These are phyloP conservation scores for Closterium sp. DNA, from an alignment of 139 green algal species.

Conservation along the genomic window DNA sequence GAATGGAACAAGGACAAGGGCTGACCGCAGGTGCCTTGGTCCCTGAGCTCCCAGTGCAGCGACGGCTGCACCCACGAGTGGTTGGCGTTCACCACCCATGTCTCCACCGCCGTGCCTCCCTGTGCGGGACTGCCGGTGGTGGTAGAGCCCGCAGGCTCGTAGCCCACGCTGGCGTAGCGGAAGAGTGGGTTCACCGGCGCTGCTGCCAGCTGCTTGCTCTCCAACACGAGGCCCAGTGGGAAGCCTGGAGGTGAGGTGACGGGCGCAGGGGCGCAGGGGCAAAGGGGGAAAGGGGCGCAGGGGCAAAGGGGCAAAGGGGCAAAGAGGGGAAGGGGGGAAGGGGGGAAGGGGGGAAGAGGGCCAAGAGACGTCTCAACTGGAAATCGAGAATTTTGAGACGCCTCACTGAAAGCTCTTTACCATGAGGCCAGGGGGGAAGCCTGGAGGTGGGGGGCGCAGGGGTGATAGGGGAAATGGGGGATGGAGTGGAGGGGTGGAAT, in stretches of 20 bases:
- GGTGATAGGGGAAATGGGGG: not conserved
- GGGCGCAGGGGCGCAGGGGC: not conserved
- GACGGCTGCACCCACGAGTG: not conserved
- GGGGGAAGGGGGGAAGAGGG: no score
- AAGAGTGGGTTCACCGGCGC: not conserved
- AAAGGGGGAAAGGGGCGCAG: not conserved
- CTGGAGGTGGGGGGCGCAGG: no score
- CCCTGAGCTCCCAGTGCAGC: not conserved
- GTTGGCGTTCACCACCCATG: not conserved
- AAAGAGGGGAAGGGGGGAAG: not conserved
- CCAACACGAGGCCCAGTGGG: not conserved
- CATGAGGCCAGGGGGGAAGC: no score
- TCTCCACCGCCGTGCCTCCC: not conserved
- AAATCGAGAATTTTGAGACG: no score
- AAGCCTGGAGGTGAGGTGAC: not conserved
- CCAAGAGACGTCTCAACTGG: no score
- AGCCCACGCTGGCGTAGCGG: not conserved
- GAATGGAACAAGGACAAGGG: no score
- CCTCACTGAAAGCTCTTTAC: no score
- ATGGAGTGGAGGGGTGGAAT: not conserved
- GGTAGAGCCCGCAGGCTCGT: not conserved
- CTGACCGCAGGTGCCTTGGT: not conserved
- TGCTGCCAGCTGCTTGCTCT: not conserved
- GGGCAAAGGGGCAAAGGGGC: not conserved
- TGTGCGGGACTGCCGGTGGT: not conserved